Evolutionary conservation across 2,329 filamentous ascomycete species (phyloP), one percentile per base, ranked within the genome.

Genomic region (Phialophora tarda): DNA sequence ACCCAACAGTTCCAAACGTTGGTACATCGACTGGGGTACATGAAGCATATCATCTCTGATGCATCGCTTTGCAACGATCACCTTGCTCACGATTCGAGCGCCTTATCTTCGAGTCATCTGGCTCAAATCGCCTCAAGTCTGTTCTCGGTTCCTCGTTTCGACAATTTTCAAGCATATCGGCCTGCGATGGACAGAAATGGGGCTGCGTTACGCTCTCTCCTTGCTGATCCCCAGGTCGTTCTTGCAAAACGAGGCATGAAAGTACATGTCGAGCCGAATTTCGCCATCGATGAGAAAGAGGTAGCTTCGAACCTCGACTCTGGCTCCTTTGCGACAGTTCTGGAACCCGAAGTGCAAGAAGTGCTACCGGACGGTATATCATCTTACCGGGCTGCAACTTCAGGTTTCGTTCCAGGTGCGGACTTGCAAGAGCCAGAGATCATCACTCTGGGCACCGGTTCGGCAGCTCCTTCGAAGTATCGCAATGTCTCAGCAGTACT

Each of bases 401-500:
- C 59, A 38, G 32, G 82, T 50, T 77, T 82, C 12, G 86, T 89
- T 69, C 78, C 84, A n/a, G 85, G 88, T 67, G 85, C 96, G 1
- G 90, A 91, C 2, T 86, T 87, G 70, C 84, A 86, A 38, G 89
- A 97, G 73, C 87, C 89, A 0, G 93, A 97, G 77, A 87, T 99
- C 57, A 89, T 93, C 47, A 88, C 93, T 1, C 85, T 99, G 0
- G 95, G 95, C 5, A 99, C 95, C 2, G 95, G 95, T 8, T 98
- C 94, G 2, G 91, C 94, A 0, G 77, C 91, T 17, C 95, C 95
- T 1, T 96, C 92, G 38, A 96, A 96, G 76, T 95, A 97, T 77
- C 91, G 95, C 73, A 99, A 98, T 76, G 95, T 99, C 23, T 97
- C 94, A 11, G 88, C 89, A 1, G 97, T 93, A 0, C 82, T 99